These are phyloP conservation scores for Cardamine resedifolia DNA, from an alignment of 345 rosid species.

Conservation along the genomic window DNA sequence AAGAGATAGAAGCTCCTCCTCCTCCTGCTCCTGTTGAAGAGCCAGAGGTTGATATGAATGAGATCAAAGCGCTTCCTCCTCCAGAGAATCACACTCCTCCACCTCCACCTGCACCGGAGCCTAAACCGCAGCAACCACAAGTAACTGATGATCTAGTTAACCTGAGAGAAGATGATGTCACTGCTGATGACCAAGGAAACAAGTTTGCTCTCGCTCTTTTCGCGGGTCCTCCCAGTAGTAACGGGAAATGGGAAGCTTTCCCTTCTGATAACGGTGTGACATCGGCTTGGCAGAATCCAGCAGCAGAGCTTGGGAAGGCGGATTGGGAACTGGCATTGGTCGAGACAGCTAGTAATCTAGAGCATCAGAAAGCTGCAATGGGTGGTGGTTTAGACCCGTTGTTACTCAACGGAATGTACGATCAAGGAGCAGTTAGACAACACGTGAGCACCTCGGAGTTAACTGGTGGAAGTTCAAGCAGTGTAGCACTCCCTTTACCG, in stretches of 20 bases:
- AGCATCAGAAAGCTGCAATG: constrained; percentile 64
- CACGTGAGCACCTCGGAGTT: constrained; percentile 52
- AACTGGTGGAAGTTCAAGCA: constrained; percentile 76
- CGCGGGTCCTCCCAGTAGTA: constrained; percentile 53
- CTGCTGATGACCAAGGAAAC: constrained; percentile 78
- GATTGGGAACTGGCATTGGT: constrained; percentile 97
- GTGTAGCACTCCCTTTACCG: constrained; percentile 62
- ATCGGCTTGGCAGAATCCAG: constrained; percentile 86
- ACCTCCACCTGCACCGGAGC: constrained; percentile 47
- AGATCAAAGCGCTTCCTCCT: constrained; percentile 78
- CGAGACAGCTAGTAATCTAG: constrained; percentile 73
- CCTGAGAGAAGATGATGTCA: constrained; percentile 65
- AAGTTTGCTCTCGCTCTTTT: constrained; percentile 80
- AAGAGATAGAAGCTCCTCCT: constrained; percentile 55
- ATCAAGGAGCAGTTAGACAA: constrained; percentile 77
- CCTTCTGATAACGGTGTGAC: constrained; percentile 60
- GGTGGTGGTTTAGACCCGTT: constrained; percentile 90
- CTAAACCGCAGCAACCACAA: constrained; percentile 49
- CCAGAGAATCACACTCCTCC: constrained; percentile 61
- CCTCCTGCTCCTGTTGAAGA: constrained; percentile 37
- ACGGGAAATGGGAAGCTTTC: constrained; percentile 86
- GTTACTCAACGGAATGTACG: constrained; percentile 88
- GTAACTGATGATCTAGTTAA: constrained; percentile 65
- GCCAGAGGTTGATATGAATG: constrained; percentile 61
- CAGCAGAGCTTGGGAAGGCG: constrained; percentile 64